Evolutionary conservation across 257 asterid species (phyloP).

Genomic region (Mentha longifolia): DNA sequence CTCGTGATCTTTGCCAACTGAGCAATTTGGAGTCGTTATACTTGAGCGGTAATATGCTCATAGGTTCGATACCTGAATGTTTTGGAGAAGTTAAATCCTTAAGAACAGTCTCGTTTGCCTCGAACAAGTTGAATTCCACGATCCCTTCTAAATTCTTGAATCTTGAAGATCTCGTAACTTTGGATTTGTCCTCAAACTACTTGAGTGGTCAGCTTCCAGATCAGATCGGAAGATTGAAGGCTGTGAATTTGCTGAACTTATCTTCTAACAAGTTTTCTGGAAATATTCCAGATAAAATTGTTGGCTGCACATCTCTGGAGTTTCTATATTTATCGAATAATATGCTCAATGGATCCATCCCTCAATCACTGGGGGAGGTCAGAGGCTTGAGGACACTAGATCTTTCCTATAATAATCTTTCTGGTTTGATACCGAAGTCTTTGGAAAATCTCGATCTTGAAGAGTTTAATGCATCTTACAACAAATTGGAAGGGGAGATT

Average conservation of each 20-base stretch:
- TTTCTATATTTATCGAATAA: not conserved
- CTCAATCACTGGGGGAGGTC: not conserved
- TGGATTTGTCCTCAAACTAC: constrained; percentile 4
- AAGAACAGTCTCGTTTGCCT: not conserved
- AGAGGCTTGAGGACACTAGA: not conserved
- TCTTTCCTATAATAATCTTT: not conserved
- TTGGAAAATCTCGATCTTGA: not conserved
- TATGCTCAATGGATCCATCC: not conserved
- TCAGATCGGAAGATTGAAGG: not conserved
- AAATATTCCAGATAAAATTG: not conserved
- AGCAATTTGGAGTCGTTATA: not conserved
- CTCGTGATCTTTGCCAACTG: not conserved
- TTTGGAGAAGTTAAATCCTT: not conserved
- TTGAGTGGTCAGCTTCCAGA: not conserved
- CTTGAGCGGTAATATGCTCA: not conserved
- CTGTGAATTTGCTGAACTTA: not conserved
- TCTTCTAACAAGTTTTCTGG: not conserved
- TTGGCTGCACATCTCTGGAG: not conserved
- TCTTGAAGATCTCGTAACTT: not conserved
- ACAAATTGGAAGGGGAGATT: constrained; percentile 6
- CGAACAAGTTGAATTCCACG: not conserved
- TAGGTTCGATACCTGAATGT: constrained; percentile 2
- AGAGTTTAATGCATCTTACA: not conserved
- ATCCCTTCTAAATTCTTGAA: not conserved
- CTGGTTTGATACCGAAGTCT: not conserved